phyloP scores from a whole-genome alignment of 306 rosid species.

The Rosa lucieae region DNA sequence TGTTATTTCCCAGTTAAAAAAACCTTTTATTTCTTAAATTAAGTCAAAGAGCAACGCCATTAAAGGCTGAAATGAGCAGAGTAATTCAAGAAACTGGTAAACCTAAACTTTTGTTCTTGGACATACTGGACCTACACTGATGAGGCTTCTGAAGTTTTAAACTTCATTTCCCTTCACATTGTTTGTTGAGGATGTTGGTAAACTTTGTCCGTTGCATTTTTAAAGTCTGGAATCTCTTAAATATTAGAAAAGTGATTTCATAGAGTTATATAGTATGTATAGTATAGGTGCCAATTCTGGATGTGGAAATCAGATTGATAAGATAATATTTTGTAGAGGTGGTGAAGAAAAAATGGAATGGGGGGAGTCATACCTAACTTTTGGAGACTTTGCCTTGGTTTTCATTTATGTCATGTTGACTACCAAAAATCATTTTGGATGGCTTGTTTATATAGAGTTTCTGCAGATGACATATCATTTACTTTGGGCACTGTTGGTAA shows the following conservation, averaged over 20 bases:
- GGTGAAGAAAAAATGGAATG: not conserved
- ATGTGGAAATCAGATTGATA: not conserved
- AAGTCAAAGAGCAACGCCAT: not conserved
- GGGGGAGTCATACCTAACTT: not conserved
- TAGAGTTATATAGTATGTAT: not conserved
- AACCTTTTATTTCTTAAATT: not conserved
- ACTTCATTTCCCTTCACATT: not conserved
- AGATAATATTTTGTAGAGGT: not conserved
- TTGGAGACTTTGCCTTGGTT: not conserved
- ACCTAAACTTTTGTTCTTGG: constrained; percentile 3
- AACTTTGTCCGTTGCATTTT: not conserved
- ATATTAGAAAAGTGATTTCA: not conserved
- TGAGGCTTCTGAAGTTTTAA: not conserved
- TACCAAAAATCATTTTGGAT: not conserved
- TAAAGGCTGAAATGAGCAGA: not conserved
- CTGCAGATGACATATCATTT: constrained; percentile 3
- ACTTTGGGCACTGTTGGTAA: constrained; percentile 16
- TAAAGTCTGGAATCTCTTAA: not conserved
- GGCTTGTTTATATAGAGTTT: constrained; percentile 14
- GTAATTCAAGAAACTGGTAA: not conserved
- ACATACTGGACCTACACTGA: not conserved
- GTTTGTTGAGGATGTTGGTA: not conserved
- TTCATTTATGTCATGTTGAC: not conserved
- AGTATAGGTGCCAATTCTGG: not conserved
- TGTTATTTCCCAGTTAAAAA: no score